A percentile compares a stretch with the other conserved stretches of the same genome.
Conservation (phyloP, 192 early-diverging fungal species). For the Rhizoclosmatium globosum region DNA sequence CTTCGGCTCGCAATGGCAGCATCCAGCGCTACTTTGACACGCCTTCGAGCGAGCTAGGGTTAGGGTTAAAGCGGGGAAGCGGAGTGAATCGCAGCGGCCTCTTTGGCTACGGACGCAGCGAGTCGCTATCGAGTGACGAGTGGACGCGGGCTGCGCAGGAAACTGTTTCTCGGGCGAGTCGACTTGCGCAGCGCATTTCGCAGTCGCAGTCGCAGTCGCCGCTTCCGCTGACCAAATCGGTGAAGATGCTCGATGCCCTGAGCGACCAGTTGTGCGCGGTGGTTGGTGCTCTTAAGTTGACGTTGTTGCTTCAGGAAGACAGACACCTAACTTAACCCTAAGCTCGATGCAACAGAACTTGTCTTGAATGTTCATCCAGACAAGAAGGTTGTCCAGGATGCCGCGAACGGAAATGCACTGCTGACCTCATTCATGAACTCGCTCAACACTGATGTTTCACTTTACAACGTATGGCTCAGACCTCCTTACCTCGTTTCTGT, state of each 20-base stretch:
- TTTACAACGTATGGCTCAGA: conserved; percentile 72
- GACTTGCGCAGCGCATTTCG: too few species aligned
- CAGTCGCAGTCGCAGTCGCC: neutral
- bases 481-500: neutral
- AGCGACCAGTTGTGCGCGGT: conserved; percentile 90
- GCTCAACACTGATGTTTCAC: conserved; percentile 88
- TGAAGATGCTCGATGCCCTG: conserved; percentile 89
- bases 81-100: too few species aligned
- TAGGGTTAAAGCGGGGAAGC: too few species aligned
- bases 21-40: too few species aligned
- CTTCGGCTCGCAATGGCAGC: too few species aligned
- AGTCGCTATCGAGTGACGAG: too few species aligned
- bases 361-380: conserved; percentile 91
- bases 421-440: conserved; percentile 89
- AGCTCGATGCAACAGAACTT: conserved; percentile 91
- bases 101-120: too few species aligned
- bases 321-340: neutral
- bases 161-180: too few species aligned
- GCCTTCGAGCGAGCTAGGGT: too few species aligned
- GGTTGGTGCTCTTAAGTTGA: conserved; percentile 48
- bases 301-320: too few species aligned
- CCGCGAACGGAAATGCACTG: conserved; percentile 77
- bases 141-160: too few species aligned
- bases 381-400: conserved; percentile 69
- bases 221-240: conserved; percentile 59